Evolutionary conservation across 2,329 filamentous ascomycete genomes (phyloP).

Genomic region (Karstenula rhodostoma): DNA sequence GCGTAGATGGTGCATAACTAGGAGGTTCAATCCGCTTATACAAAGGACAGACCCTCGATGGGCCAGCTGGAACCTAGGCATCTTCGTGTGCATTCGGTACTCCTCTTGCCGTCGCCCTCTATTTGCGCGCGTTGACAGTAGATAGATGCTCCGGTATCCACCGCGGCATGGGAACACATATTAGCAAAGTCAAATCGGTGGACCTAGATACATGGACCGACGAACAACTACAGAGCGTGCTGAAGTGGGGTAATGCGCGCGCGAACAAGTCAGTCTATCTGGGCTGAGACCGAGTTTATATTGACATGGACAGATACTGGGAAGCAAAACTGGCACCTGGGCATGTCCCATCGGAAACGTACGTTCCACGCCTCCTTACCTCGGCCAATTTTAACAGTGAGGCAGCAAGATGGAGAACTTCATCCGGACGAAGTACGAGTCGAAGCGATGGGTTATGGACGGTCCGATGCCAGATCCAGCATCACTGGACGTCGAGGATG

Average conservation of each 20-base stretch:
- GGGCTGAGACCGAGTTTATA: neutral
- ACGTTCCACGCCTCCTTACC: conserved; percentile 34
- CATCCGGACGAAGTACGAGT: conserved; percentile 98
- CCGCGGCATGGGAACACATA: conserved; percentile 98
- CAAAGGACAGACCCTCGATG: conserved; percentile 83
- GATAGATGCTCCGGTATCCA: conserved; percentile 90
- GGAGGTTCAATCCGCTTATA: conserved; percentile 25
- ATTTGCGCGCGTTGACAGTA: conserved; percentile 20
- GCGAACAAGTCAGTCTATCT: conserved; percentile 78
- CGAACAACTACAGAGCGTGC: conserved; percentile 91
- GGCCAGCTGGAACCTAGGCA: conserved; percentile 98
- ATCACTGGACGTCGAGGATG: conserved; percentile 80
- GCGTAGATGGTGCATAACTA: conserved; percentile 48
- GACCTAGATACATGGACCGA: conserved; percentile 99
- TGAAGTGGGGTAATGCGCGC: conserved; percentile 94
- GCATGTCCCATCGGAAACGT: conserved; percentile 90
- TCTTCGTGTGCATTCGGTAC: conserved; percentile 92
- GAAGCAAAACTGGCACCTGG: conserved; percentile 91
- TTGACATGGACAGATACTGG: conserved; percentile 71
- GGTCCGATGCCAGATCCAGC: conserved; percentile 93
- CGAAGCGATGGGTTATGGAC: conserved; percentile 99
- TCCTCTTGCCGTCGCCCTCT: conserved; percentile 12
- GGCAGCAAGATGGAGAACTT: conserved; percentile 96
- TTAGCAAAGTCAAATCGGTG: conserved; percentile 96
- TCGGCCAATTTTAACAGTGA: conserved; percentile 13